Conservation (phyloP, 352 stramenopile genomes). For the Plasmopara muralis region DNA sequence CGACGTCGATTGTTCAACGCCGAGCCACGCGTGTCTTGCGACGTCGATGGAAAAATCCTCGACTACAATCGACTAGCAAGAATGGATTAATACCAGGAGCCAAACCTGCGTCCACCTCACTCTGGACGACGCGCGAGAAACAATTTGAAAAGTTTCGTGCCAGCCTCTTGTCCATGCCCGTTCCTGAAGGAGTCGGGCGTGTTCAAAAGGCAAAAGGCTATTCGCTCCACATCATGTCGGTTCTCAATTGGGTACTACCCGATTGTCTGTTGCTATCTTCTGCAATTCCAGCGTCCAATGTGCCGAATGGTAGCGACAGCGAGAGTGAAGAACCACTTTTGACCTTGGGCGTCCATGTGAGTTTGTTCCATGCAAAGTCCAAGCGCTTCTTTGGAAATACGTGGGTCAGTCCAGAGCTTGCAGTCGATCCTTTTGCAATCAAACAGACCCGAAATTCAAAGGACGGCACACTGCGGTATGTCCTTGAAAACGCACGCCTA, state of each 20-base stretch:
- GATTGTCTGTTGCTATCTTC: slow-evolving; percentile 38
- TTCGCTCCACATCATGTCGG: slow-evolving; percentile 57
- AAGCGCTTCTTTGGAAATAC: slow-evolving; percentile 92
- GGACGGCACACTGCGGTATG: slow-evolving; percentile 38
- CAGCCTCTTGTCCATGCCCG: slow-evolving; percentile 50
- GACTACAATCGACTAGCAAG: slow-evolving; percentile 2
- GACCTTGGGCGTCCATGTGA: slow-evolving; percentile 76
- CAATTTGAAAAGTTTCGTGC: slow-evolving; percentile 77
- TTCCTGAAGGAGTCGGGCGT: slow-evolving; percentile 43
- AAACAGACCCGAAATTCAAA: slow-evolving; percentile 40
- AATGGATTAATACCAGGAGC: slow-evolving; percentile 14
- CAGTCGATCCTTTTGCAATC: slow-evolving; percentile 42
- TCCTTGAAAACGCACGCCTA: slow-evolving; percentile 46
- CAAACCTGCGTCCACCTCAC: slow-evolving; percentile 24
- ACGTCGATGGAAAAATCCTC: slow-evolving; percentile 14
- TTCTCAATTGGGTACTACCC: slow-evolving; percentile 60
- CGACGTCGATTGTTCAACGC: slow-evolving; percentile 7
- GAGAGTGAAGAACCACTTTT: slow-evolving; percentile 44
- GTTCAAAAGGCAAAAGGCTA: slow-evolving; percentile 57
- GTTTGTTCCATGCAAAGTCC: slow-evolving; percentile 79
- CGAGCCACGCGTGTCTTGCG: slow-evolving; percentile 12
- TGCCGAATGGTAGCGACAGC: slow-evolving; percentile 25
- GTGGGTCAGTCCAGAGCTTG: slow-evolving; percentile 73
- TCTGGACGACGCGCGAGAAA: slow-evolving; percentile 54
- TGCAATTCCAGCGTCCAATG: slow-evolving; percentile 15